Evolutionary conservation across 768 basidiomycete species (phyloP), one percentile per base, ranked within the genome.

Genomic region (Sistotremastrum suecicum): DNA sequence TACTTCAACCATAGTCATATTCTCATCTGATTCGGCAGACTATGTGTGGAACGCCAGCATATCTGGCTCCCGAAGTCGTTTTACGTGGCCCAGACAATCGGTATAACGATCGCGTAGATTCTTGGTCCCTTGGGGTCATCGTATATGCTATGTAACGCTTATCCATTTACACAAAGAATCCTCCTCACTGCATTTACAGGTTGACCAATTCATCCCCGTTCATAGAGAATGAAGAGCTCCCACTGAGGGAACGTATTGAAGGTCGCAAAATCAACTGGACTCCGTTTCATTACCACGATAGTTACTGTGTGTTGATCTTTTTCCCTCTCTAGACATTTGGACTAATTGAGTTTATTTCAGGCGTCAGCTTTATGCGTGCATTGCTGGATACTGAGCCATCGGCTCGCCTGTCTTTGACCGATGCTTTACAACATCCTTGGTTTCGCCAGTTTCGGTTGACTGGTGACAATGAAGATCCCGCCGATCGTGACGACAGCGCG

Each of bases 81-180:
- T 66, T 65, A 50, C 80, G 82, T 50, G 42, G 56, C 3, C 61
- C 68, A 39, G 66, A 71, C 38, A 62, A 69, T 31, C 92, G 91
- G 3, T 98, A 99, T 56, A 80, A 83, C 55, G 75, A 80, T 47
- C 66, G 83, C 12, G 95, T 98, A 42, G 95, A 99, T 58, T 89
- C 87, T 51, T 99, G 91, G 91, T 92, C 88, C 40, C 76, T 91
- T 7, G 94, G 95, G 5, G 89, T 95, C 20, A 95, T 98, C 44
- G 75, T 97, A 1, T 98, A 83, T 55, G 82, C 82, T 28, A 91
- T 89, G 91, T 90, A 55, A 50, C 77, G 58, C 7, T 30, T 30
- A n/a, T 29, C 29, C 51, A 39, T 12, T 44, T 44, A 4, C 7
- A n/a, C 10, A 5, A 5, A 34, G 12, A 45, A 35, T 20, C 40